Evolutionary conservation across 1,284 basidiomycete species (phyloP).

Genomic region (Tilletia setariae): DNA sequence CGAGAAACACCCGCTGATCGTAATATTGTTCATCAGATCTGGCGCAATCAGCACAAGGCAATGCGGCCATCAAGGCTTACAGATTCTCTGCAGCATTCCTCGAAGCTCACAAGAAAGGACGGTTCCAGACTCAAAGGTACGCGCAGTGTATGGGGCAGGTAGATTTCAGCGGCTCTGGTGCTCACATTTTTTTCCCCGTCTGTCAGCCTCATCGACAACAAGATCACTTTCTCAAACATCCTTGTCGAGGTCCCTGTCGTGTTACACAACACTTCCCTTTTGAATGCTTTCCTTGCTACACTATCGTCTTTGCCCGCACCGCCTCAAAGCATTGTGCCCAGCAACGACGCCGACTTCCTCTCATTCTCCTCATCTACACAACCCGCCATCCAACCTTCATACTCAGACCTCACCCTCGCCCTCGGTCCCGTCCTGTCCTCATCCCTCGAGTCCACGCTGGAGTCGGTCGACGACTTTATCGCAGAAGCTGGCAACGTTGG

Average conservation of each 20-base stretch:
- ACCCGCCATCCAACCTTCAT: conserved; percentile 41
- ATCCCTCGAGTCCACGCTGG: conserved; percentile 49
- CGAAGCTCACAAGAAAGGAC: conserved; percentile 77
- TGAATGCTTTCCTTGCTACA: conserved; percentile 77
- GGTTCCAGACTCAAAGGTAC: conserved; percentile 81
- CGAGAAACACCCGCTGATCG: conserved; percentile 59
- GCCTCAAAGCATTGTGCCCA: conserved; percentile 47
- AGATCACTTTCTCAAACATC: conserved; percentile 83
- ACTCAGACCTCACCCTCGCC: conserved; percentile 49
- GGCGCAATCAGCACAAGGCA: conserved; percentile 66
- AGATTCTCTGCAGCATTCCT: conserved; percentile 78
- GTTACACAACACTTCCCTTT: conserved; percentile 79
- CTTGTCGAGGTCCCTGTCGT: conserved; percentile 84
- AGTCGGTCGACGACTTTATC: conserved; percentile 49
- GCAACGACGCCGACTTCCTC: conserved; percentile 31
- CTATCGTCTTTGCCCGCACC: conserved; percentile 60
- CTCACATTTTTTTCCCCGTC: conserved; percentile 16
- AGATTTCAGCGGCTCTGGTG: conserved; percentile 15
- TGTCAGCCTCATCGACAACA: conserved; percentile 74
- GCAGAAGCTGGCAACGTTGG: conserved; percentile 70
- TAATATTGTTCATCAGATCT: conserved; percentile 25
- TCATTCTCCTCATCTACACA: conserved; percentile 33
- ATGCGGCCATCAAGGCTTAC: conserved; percentile 87
- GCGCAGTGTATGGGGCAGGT: conserved; percentile 39
- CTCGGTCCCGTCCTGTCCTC: conserved; percentile 53